phyloP scores from a whole-genome alignment of 495 filamentous ascomycete genomes.

The Aspergillus heteromorphus region DNA sequence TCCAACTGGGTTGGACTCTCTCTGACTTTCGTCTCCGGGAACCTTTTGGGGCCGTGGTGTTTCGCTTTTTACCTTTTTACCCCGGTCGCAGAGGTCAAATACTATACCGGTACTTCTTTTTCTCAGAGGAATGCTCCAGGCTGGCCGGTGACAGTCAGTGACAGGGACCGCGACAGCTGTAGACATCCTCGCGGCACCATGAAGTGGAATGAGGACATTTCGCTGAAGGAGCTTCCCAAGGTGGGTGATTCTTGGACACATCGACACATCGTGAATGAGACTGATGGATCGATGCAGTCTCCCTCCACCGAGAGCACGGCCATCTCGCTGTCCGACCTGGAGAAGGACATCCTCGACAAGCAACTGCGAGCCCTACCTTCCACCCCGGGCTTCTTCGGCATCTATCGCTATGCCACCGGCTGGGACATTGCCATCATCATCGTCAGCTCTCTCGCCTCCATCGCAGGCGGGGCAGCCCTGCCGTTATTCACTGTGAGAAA shows the following conservation, averaged over 20 bases:
- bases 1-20: no score
- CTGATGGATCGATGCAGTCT: slow-evolving; percentile 1
- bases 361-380: slow-evolving; percentile 66
- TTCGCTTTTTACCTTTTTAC: no score
- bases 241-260: background rate
- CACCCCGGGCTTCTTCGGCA: slow-evolving; percentile 56
- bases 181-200: slow-evolving; percentile 2
- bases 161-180: no score
- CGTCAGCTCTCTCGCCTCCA: slow-evolving; percentile 57
- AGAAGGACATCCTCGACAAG: slow-evolving; percentile 59
- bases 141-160: background rate
- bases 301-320: background rate
- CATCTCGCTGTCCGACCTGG: slow-evolving; percentile 22
- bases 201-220: slow-evolving; percentile 2
- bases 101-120: background rate
- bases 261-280: background rate
- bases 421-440: slow-evolving; percentile 68
- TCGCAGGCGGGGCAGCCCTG: slow-evolving; percentile 71
- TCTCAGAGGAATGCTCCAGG: background rate
- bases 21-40: no score
- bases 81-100: no score
- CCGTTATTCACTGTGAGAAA: slow-evolving; percentile 83
- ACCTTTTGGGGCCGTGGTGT: no score
- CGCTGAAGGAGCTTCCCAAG: slow-evolving; percentile 3
- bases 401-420: slow-evolving; percentile 75